Base-by-base conservation (phyloP, 768 basidiomycete species). In the Leucosporidium creatinivorum region DNA sequence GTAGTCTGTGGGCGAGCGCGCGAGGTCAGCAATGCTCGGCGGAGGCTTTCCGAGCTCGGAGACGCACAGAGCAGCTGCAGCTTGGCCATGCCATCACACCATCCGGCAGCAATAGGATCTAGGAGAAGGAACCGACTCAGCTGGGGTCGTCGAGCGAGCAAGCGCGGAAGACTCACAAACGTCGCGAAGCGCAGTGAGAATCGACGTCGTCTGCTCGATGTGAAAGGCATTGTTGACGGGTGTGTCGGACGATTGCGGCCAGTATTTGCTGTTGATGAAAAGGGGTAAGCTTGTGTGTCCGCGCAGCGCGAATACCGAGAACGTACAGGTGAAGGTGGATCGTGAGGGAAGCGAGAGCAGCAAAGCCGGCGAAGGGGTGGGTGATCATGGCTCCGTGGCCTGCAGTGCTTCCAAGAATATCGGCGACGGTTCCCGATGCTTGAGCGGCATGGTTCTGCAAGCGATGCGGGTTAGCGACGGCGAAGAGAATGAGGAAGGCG, bases 61-160 rank as follows among this genome's bases (percentile, higher is more conserved):
- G 54, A 25, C 54, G 18, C 8, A 55, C 54, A 72, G 54, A 72
- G 67, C 17, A 72, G 55, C 21, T 61, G 48, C 6, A 72, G 67
- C 49, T 64, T 64, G 8, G 67, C 58, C 52, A 72, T 62, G 33
- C 57, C 50, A 21, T 72, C 70, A 55, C 65, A 66, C 70, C 70
- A 72, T 30, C 61, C 52, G 5, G 58, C 57, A 13, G 70, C 70
- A 58, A 72, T 68, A 15, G 70, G 68, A 55, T 72, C 69, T 70
- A 57, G 3, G 10, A 3, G 51, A 15, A 31, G 52, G 1, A 19
- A 28, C 8, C 1, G 31, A 30, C 26, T 25, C 4, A 33, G 25
- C 1, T 12, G 23, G 51, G 8, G 39, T 17, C 15, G 8, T 10
- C 13, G 30, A 4, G 25, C 21, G n/a, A 28, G 51, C 21, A 19